Conservation (phyloP, 1,284 basidiomycete species). For the Takashimella tepidaria region DNA sequence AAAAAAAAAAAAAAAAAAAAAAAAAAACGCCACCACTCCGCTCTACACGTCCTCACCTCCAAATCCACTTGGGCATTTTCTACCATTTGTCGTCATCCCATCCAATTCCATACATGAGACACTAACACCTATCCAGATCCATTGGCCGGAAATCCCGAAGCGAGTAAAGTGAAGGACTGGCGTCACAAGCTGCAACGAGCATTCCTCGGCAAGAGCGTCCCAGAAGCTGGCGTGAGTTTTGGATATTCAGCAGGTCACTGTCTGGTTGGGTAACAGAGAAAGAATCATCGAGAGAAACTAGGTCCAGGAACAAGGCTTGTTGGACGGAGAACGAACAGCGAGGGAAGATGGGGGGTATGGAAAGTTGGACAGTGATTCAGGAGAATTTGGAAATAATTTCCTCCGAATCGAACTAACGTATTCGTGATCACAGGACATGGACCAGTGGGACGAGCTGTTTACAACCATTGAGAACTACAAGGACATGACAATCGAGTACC, state of each 20-base stretch:
- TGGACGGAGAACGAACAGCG: too few relatives aligned
- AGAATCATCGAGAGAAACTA: too few relatives aligned
- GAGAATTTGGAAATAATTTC: too few relatives aligned
- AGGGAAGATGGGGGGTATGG: too few relatives aligned
- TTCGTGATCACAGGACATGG: constrained; percentile 61
- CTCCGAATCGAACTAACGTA: too few relatives aligned
- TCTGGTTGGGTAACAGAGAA: neutral
- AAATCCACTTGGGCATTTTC: too few relatives aligned
- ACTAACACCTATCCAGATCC: constrained; percentile 31
- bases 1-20: too few relatives aligned
- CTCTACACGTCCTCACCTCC: too few relatives aligned
- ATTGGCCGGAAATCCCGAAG: constrained; percentile 62
- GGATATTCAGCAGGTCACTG: neutral
- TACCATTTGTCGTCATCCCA: neutral
- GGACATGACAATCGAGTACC: constrained; percentile 75
- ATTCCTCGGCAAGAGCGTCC: constrained; percentile 60
- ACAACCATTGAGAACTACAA: constrained; percentile 76
- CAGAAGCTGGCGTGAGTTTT: constrained; percentile 40
- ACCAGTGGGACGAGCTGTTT: constrained; percentile 69
- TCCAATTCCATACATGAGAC: too few relatives aligned
- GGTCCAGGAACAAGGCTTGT: too few relatives aligned
- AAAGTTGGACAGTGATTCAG: too few relatives aligned
- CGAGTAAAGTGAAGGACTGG: constrained; percentile 74
- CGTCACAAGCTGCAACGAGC: constrained; percentile 84
- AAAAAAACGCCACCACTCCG: too few relatives aligned